These are phyloP conservation scores for Hymenoscyphus albidus DNA, from an alignment of 2,329 filamentous ascomycete genomes.

Conservation along the genomic window DNA sequence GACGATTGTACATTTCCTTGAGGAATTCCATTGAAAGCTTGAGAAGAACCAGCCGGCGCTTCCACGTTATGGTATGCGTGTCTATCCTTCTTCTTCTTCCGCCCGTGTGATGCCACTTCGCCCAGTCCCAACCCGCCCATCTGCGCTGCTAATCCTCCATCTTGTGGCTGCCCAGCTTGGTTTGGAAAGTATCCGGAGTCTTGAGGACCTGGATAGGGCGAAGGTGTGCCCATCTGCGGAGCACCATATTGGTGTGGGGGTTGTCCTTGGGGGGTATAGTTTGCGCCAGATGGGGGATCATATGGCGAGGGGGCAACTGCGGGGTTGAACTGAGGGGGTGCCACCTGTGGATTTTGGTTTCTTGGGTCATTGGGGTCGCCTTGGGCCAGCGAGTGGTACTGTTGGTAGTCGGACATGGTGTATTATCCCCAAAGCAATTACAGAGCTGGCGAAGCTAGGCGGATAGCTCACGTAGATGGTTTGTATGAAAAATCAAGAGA, in stretches of 20 bases:
- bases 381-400: constrained; percentile 55
- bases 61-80: constrained; percentile 90
- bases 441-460: not conserved
- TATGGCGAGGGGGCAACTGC: constrained; percentile 52
- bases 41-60: constrained; percentile 61
- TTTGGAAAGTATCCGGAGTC: constrained; percentile 26
- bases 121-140: constrained; percentile 71
- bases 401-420: constrained; percentile 52
- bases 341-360: constrained; percentile 49
- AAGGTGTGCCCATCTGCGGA: constrained; percentile 31
- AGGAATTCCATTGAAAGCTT: constrained; percentile 66
- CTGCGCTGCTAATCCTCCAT: constrained; percentile 60
- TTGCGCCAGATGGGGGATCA: constrained; percentile 22
- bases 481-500: not conserved
- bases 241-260: constrained; percentile 15
- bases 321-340: constrained; percentile 53
- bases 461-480: not conserved
- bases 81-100: constrained; percentile 88
- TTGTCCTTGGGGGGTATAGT: constrained; percentile 20
- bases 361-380: constrained; percentile 51
- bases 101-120: constrained; percentile 45
- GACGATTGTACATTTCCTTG: constrained; percentile 52
- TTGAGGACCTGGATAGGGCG: constrained; percentile 32
- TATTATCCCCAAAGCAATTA: not conserved
- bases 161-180: constrained; percentile 37